Evolutionary conservation across 1,284 basidiomycete genomes (phyloP), one percentile per base, ranked within the genome.

Genomic region (Erythrobasidium hasegawianum): DNA sequence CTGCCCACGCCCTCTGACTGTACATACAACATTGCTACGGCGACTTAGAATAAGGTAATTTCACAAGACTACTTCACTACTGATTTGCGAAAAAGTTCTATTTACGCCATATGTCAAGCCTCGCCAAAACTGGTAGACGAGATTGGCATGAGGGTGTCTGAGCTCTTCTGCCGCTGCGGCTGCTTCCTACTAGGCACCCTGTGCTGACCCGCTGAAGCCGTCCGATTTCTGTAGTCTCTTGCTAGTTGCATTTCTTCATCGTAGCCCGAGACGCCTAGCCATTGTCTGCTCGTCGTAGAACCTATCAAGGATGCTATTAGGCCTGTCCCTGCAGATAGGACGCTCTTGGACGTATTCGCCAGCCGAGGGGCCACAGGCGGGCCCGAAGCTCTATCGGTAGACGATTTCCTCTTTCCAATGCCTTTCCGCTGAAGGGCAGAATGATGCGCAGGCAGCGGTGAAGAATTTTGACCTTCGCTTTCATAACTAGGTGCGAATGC

Each of bases 241-340:
- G 62, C 62, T 24, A 65, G 54, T 38, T 65, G 62, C 55, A 65
- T 65, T 29, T 65, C 62, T 20, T 56, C 54, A 38, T 65, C 62
- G 27, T 55, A 45, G 22, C 52, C 62, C 20, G 27, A 22, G 10
- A 56, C 54, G 24, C 33, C 62, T 16, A 65, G 39, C 62, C 62
- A 57, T 20, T 56, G 29, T 5, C 27, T 22, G 29, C 38, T 53
- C 2, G 62, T 58, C 26, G 22, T 58, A 4, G 40, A 50, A 43
- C 62, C 47, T 29, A 65, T 47, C 1, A 65, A 24, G 22, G 43
- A 57, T 9, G 41, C 47, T 9, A 65, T 38, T 10, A 65, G 45
- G 14, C 62, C 62, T 16, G 54, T 47, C 9, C 62, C 62, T 24
- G 56, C 56, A 29, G 55, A 57, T 5, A 58, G 26, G 39, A 57